Evolutionary conservation across 306 rosid species (phyloP).

Genomic region (Elaeagnus macrophylla): DNA sequence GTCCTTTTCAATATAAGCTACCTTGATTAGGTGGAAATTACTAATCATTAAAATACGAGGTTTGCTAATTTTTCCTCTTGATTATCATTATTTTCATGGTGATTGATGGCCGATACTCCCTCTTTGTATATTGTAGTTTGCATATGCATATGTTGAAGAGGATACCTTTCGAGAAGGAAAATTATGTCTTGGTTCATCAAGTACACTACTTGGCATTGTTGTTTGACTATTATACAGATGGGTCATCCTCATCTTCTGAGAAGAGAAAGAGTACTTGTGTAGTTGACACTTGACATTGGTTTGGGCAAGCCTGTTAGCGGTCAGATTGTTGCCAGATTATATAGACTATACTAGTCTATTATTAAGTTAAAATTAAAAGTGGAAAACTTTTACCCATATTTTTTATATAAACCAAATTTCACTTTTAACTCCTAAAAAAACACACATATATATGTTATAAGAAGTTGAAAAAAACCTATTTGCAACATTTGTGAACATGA

Average conservation of each 20-base stretch:
- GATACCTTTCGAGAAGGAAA: conserved; percentile 50
- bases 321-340: conserved; percentile 55
- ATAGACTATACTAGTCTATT: too few species aligned
- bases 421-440: too few species aligned
- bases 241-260: conserved; percentile 38
- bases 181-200: conserved; percentile 62
- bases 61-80: conserved; percentile 1
- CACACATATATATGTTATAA: too few species aligned
- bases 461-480: too few species aligned
- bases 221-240: conserved; percentile 60
- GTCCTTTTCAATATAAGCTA: too few species aligned
- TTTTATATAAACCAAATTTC: too few species aligned
- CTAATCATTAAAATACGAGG: too few species aligned
- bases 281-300: conserved; percentile 80
- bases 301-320: conserved; percentile 73
- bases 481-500: too few species aligned
- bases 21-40: too few species aligned
- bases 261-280: conserved; percentile 57
- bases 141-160: conserved; percentile 68
- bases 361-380: too few species aligned
- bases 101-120: background rate
- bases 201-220: conserved; percentile 75
- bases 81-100: background rate
- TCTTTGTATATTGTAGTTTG: conserved; percentile 41
- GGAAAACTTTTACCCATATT: too few species aligned